Evolutionary conservation across 306 rosid genomes (phyloP).

Genomic region (Prinsepia uniflora): DNA sequence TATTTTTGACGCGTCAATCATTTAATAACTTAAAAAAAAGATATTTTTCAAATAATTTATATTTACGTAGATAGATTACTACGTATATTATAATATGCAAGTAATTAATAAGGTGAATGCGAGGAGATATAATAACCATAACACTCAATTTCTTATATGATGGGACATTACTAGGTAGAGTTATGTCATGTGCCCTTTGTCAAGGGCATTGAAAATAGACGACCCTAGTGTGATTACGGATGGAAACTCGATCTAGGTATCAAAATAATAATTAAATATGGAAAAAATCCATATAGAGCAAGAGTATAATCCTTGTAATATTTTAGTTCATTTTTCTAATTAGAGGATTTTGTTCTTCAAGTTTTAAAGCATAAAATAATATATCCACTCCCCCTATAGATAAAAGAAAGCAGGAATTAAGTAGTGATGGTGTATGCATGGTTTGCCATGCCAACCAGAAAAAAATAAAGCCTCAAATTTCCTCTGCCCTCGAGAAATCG

Average conservation of each 20-base stretch:
- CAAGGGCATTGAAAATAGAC: constrained; percentile 5
- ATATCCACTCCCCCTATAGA: background rate
- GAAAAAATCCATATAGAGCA: background rate
- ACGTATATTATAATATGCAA: too few species aligned
- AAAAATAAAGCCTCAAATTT: background rate
- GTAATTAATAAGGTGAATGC: too few species aligned
- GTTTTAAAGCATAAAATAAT: background rate
- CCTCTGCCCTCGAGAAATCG: too few species aligned
- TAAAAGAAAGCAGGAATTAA: background rate
- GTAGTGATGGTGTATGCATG: background rate
- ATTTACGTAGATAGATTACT: too few species aligned
- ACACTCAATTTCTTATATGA: background rate
- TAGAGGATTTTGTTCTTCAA: background rate
- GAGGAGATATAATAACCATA: too few species aligned
- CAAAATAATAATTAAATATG: too few species aligned
- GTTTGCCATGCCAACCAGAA: background rate
- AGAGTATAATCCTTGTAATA: background rate
- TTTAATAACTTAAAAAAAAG: too few species aligned
- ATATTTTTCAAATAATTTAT: too few species aligned
- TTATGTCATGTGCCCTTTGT: constrained; percentile 10
- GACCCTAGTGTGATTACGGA: background rate
- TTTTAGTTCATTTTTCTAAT: background rate
- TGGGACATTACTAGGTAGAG: background rate
- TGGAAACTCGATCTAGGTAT: background rate
- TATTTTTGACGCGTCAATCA: too few species aligned